Evolutionary conservation across 2,329 filamentous ascomycete species (phyloP).

Genomic region (Chrysoporthe puriensis): DNA sequence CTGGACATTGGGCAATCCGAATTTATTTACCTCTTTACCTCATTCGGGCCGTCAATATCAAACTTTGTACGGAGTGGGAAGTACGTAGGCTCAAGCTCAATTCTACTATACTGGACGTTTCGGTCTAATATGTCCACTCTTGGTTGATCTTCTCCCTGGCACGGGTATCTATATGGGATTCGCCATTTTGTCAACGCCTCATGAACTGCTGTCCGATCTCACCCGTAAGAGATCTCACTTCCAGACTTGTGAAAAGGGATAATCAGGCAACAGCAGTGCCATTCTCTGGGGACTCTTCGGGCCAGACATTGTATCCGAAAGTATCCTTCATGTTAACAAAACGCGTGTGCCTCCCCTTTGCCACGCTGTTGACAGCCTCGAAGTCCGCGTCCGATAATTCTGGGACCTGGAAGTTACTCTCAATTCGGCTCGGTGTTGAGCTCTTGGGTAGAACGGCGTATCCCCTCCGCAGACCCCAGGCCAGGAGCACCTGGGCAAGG

Average conservation of each 20-base stretch:
- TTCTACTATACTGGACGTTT: background rate
- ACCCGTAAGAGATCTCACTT: too few relatives aligned
- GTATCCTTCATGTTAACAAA: slow-evolving; percentile 86
- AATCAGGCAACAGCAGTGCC: slow-evolving; percentile 24
- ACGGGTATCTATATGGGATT: slow-evolving; percentile 22
- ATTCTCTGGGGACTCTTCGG: slow-evolving; percentile 52
- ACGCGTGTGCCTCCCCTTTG: slow-evolving; percentile 66
- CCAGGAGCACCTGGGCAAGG: slow-evolving; percentile 64
- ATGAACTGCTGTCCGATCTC: too few relatives aligned
- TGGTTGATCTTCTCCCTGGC: background rate
- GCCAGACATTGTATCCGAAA: slow-evolving; percentile 74
- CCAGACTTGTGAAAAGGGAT: too few relatives aligned
- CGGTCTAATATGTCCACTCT: slow-evolving; percentile 3
- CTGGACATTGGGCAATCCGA: too few relatives aligned
- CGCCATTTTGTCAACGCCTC: background rate
- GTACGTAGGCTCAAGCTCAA: background rate
- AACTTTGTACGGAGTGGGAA: too few relatives aligned
- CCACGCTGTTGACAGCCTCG: slow-evolving; percentile 65
- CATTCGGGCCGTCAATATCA: too few relatives aligned
- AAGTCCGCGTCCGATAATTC: slow-evolving; percentile 61
- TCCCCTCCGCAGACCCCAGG: slow-evolving; percentile 68
- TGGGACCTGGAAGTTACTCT: slow-evolving; percentile 65
- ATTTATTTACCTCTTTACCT: too few relatives aligned
- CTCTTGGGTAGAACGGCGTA: slow-evolving; percentile 73
- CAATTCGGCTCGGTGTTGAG: slow-evolving; percentile 66